phyloP scores from a whole-genome alignment of 495 filamentous ascomycete species.

The Tuber borchii region DNA sequence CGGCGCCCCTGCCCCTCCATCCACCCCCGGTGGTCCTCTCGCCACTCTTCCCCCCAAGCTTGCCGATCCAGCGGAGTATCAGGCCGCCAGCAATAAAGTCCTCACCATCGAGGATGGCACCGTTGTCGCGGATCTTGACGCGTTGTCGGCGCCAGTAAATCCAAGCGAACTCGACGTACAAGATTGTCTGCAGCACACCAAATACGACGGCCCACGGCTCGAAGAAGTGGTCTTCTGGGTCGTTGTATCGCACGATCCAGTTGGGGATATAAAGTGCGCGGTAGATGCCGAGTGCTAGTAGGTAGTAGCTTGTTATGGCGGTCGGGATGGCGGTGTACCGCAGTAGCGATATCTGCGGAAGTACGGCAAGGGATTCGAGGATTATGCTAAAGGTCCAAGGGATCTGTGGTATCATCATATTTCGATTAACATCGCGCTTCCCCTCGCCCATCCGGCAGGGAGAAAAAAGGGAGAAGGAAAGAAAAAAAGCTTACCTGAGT shows the following conservation, averaged over 20 bases:
- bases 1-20: slow-evolving; percentile 32
- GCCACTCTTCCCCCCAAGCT: slow-evolving; percentile 5
- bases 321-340: slow-evolving; percentile 92
- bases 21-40: slow-evolving; percentile 29
- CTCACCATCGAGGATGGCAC: slow-evolving; percentile 82
- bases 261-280: slow-evolving; percentile 85
- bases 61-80: slow-evolving; percentile 46
- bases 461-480: too few relatives aligned
- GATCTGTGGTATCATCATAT: slow-evolving; percentile 47
- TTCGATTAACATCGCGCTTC: slow-evolving; percentile 13
- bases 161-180: slow-evolving; percentile 95
- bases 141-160: slow-evolving; percentile 90
- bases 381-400: slow-evolving; percentile 81
- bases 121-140: slow-evolving; percentile 82
- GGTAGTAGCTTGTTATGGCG: slow-evolving; percentile 91
- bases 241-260: slow-evolving; percentile 68
- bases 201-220: slow-evolving; percentile 74
- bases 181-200: slow-evolving; percentile 79
- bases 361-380: slow-evolving; percentile 81
- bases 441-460: not conserved
- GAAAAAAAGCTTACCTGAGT: not conserved
- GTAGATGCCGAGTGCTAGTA: slow-evolving; percentile 81
- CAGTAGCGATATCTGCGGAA: slow-evolving; percentile 85
- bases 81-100: slow-evolving; percentile 81
- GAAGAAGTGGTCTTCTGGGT: slow-evolving; percentile 51